These are phyloP conservation scores for Pseudocercospora fijiensis DNA, from an alignment of 2,329 filamentous ascomycete genomes.

Conservation along the genomic window DNA sequence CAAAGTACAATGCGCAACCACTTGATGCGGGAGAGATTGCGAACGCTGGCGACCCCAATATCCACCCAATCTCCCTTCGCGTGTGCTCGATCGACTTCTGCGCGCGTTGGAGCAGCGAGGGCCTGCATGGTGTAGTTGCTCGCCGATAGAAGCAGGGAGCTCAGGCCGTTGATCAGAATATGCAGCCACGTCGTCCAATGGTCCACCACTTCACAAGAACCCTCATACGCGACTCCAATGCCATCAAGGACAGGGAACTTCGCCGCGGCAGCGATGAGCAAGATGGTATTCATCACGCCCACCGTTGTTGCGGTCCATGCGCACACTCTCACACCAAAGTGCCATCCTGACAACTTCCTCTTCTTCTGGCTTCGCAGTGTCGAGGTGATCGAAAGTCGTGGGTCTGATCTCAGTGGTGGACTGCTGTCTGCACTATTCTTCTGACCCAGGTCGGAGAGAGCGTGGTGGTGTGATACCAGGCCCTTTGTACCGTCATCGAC, in stretches of 20 bases:
- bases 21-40: conserved; percentile 39
- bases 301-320: conserved; percentile 8
- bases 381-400: conserved; percentile 2
- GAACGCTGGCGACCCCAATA: conserved; percentile 47
- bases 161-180: conserved; percentile 50
- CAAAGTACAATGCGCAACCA: conserved; percentile 29
- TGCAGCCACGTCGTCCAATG: conserved; percentile 36
- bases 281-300: conserved; percentile 3
- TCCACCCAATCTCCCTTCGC: conserved; percentile 43
- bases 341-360: conserved; percentile 15
- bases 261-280: conserved; percentile 3
- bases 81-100: conserved; percentile 53
- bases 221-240: conserved; percentile 25
- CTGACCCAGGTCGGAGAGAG: neutral
- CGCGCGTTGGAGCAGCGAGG: conserved; percentile 51
- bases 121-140: conserved; percentile 56
- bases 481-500: conserved; percentile 4
- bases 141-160: conserved; percentile 48
- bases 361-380: conserved; percentile 1
- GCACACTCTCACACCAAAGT: conserved; percentile 10
- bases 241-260: conserved; percentile 11
- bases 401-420: neutral
- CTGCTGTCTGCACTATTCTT: neutral
- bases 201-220: conserved; percentile 27
- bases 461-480: neutral